Evolutionary conservation across 2,329 filamentous ascomycete species (phyloP).

Genomic region (Emericellopsis cladophorae): DNA sequence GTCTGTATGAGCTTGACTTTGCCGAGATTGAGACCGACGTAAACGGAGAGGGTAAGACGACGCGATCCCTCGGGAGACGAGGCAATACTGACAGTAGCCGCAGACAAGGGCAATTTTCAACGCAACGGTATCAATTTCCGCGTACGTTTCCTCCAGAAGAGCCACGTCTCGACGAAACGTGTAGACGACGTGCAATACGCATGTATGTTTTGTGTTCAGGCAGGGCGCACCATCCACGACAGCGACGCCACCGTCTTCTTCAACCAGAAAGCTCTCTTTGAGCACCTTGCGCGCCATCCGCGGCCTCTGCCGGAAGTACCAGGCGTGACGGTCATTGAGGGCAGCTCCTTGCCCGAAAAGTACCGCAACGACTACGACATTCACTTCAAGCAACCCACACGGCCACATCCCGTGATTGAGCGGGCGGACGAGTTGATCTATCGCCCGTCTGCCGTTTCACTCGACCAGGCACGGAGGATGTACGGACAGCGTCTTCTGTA

Average conservation of each 20-base stretch:
- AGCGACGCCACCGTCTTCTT: conserved; percentile 46
- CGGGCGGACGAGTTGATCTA: conserved; percentile 23
- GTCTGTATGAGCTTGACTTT: conserved; percentile 41
- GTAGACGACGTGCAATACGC: conserved; percentile 40
- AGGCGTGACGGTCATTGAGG: conserved; percentile 35
- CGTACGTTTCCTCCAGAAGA: conserved; percentile 42
- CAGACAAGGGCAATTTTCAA: conserved; percentile 31
- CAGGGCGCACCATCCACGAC: conserved; percentile 34
- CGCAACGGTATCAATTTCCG: conserved; percentile 35
- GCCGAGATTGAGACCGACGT: conserved; percentile 37
- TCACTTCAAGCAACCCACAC: conserved; percentile 28
- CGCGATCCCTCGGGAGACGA: background rate
- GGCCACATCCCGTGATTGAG: conserved; percentile 26
- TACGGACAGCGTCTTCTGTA: conserved; percentile 31
- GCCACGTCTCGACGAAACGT: conserved; percentile 34
- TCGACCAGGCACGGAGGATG: conserved; percentile 31
- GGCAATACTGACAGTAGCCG: background rate
- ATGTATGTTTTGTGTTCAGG: conserved; percentile 40
- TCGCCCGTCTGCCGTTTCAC: conserved; percentile 31
- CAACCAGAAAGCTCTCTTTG: conserved; percentile 36
- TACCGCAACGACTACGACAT: conserved; percentile 39
- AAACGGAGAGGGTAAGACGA: conserved; percentile 27
- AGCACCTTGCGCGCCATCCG: conserved; percentile 39
- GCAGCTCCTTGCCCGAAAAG: conserved; percentile 22
- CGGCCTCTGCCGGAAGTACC: conserved; percentile 36